Conservation (phyloP, 306 rosid species). For the Lathyrus oleraceus region DNA sequence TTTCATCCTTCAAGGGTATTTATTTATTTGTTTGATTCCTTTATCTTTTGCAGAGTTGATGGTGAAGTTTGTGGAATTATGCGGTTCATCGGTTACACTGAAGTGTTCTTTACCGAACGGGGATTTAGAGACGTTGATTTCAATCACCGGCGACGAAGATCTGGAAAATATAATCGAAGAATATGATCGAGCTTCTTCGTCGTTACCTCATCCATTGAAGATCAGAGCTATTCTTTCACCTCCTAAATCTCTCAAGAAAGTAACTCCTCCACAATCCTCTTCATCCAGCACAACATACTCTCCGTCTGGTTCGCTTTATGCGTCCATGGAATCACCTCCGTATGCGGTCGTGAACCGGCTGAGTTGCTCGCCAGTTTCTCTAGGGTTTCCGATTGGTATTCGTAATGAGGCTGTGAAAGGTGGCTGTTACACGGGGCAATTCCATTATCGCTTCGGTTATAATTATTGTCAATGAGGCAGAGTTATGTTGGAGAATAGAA, state of each 20-base stretch:
- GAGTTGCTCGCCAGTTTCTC: conserved; percentile 39
- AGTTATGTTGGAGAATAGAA: neutral
- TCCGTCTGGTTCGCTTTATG: conserved; percentile 45
- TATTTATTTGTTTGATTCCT: neutral
- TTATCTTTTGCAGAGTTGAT: conserved; percentile 53
- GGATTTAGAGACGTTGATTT: conserved; percentile 78
- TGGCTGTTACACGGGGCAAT: conserved; percentile 30
- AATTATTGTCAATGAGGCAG: conserved; percentile 44
- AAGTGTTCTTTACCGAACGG: conserved; percentile 73
- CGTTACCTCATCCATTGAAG: conserved; percentile 48
- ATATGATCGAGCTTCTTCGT: conserved; percentile 60
- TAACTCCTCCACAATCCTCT: conserved; percentile 60
- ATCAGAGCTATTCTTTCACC: conserved; percentile 71
- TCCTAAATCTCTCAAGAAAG: conserved; percentile 45
- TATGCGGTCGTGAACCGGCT: conserved; percentile 32
- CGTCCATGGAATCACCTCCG: conserved; percentile 32
- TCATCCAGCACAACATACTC: conserved; percentile 42
- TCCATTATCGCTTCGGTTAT: conserved; percentile 30
- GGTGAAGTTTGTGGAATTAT: conserved; percentile 66
- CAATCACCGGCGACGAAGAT: conserved; percentile 77
- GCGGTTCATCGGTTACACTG: conserved; percentile 60
- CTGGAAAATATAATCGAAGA: conserved; percentile 62
- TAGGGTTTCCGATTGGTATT: conserved; percentile 19
- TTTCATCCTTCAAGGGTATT: neutral
- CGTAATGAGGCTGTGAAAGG: conserved; percentile 40